Evolutionary conservation across 371 early-diverging fungal species (phyloP).

Genomic region (Coemansia sp.): DNA sequence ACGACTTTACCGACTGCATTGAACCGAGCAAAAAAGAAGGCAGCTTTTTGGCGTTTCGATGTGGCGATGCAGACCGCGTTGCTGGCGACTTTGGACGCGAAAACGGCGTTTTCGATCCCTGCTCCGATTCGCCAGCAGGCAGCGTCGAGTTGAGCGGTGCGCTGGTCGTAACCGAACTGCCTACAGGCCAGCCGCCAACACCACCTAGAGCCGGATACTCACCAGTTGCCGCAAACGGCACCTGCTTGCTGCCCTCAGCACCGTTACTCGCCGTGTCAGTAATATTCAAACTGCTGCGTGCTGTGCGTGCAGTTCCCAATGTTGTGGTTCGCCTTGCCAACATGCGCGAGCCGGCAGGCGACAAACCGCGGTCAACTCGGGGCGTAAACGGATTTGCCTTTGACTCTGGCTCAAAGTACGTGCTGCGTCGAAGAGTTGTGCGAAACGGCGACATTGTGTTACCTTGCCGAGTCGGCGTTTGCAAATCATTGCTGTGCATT

Average conservation of each 20-base stretch:
- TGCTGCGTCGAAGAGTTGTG: conserved; percentile 24
- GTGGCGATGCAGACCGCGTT: conserved; percentile 42
- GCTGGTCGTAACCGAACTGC: not conserved
- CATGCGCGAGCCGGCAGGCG: conserved; percentile 17
- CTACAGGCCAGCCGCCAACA: conserved; percentile 33
- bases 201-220: conserved; percentile 25
- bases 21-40: conserved; percentile 47
- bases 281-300: conserved; percentile 1
- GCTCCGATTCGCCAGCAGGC: not conserved
- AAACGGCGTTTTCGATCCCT: conserved; percentile 15
- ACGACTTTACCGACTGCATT: conserved; percentile 25
- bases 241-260: not conserved
- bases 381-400: conserved; percentile 36
- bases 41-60: conserved; percentile 31
- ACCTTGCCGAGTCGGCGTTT: conserved; percentile 27
- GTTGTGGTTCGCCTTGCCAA: conserved; percentile 16
- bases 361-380: conserved; percentile 26
- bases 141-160: not conserved
- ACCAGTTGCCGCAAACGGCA: not conserved
- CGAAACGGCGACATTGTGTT: conserved; percentile 17
- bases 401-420: conserved; percentile 17
- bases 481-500: conserved; percentile 8
- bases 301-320: not conserved
- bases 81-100: conserved; percentile 43
- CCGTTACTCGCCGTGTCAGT: not conserved